Evolutionary conservation across 805 yeast genomes (phyloP).

Genomic region (Debaryomyces prosopidis): DNA sequence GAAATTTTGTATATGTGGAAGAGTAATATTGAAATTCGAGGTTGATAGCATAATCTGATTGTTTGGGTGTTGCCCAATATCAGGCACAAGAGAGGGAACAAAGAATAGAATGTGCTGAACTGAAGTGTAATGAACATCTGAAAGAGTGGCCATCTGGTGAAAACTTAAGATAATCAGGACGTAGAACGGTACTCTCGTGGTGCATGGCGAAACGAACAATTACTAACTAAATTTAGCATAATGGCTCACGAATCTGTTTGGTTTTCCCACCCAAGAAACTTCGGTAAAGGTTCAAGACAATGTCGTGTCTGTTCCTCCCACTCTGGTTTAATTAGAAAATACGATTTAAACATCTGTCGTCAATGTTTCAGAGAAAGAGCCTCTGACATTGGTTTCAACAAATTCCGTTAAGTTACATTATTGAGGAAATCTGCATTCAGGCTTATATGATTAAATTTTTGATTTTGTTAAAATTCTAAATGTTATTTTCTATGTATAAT

Average conservation of each 20-base stretch:
- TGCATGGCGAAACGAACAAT: slow-evolving; percentile 4
- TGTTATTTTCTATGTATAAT: slow-evolving; percentile 16
- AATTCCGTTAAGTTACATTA: slow-evolving; percentile 75
- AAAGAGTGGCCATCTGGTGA: too few relatives aligned
- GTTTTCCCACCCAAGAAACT: slow-evolving; percentile 99
- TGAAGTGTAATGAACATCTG: too few relatives aligned
- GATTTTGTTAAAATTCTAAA: slow-evolving; percentile 6
- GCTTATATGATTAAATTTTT: slow-evolving; percentile 2
- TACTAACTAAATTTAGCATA: slow-evolving; percentile 49
- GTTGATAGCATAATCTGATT: too few relatives aligned
- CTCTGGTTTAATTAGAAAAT: slow-evolving; percentile 99
- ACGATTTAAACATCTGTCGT: slow-evolving; percentile 99
- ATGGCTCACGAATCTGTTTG: slow-evolving; percentile 99
- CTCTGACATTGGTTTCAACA: slow-evolving; percentile 97
- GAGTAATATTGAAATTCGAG: too few relatives aligned
- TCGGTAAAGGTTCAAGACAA: slow-evolving; percentile 99
- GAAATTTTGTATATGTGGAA: too few relatives aligned
- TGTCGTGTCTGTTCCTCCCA: slow-evolving; percentile 99
- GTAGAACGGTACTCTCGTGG: too few relatives aligned
- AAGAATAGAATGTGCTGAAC: too few relatives aligned
- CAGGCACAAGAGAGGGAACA: too few relatives aligned
- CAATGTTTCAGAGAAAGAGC: slow-evolving; percentile 99
- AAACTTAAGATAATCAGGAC: too few relatives aligned
- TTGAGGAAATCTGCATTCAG: slow-evolving; percentile 1
- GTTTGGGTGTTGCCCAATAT: too few relatives aligned